These are phyloP conservation scores for Clarireedia homoeocarpa DNA, from an alignment of 2,329 filamentous ascomycete species.

Conservation along the genomic window DNA sequence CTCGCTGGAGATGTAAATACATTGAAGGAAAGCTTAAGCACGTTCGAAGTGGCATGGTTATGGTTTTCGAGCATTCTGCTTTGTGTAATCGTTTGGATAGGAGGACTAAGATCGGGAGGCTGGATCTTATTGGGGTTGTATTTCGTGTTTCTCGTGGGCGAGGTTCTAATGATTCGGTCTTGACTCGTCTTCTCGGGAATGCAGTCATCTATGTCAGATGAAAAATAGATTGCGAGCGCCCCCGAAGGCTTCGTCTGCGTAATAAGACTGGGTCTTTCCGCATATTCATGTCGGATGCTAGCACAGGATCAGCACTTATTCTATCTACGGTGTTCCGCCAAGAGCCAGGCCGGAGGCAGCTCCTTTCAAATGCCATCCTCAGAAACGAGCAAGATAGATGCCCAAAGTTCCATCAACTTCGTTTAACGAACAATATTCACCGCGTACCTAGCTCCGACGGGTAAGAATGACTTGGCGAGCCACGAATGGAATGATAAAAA, in stretches of 20 bases:
- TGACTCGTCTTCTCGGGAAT: neutral
- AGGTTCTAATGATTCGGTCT: conserved; percentile 8
- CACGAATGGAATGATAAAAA: too few relatives aligned
- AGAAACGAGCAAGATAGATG: neutral
- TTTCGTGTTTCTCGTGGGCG: conserved; percentile 23
- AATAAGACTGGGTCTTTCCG: too few relatives aligned
- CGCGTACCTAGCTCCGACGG: too few relatives aligned
- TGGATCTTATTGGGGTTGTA: conserved; percentile 26
- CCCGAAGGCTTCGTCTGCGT: too few relatives aligned
- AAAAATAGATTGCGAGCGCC: too few relatives aligned
- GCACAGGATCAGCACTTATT: too few relatives aligned
- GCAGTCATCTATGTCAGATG: too few relatives aligned
- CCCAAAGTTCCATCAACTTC: neutral
- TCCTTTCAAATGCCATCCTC: too few relatives aligned
- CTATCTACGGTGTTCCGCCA: too few relatives aligned
- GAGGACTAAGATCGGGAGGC: conserved; percentile 30
- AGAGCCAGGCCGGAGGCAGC: too few relatives aligned
- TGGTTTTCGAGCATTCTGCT: conserved; percentile 24
- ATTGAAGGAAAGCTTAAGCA: conserved; percentile 21
- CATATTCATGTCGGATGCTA: too few relatives aligned
- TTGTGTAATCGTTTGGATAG: conserved; percentile 28
- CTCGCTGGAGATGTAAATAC: conserved; percentile 23
- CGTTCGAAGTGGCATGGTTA: conserved; percentile 27
- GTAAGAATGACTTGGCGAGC: too few relatives aligned
- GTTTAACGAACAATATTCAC: neutral